Evolutionary conservation across 495 filamentous ascomycete species (phyloP), one percentile per base, ranked within the genome.

Genomic region (Xylaria flabelliformis): DNA sequence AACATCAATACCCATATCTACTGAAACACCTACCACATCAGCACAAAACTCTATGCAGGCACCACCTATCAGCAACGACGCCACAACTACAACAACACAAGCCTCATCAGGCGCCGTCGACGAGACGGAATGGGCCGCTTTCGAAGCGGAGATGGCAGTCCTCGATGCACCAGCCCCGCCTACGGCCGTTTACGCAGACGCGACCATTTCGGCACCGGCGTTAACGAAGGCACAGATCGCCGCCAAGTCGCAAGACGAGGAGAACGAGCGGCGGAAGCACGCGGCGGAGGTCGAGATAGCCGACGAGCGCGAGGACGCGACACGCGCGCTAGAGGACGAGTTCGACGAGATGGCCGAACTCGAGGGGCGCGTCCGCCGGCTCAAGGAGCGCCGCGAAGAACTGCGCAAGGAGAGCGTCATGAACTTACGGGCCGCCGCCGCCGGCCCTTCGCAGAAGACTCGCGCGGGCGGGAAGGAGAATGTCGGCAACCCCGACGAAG

Each of bases 321-420:
- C 89, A 26, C 87, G 92, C 61, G 88, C 90, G 68, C 80, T 98
- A 69, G 90, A 95, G 79, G 90, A 92, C 70, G 96, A 99, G 80
- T 94, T 98, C 78, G 96, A 97, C 65, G 91, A 96, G 78, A 98
- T 98, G 95, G 93, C 96, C 78, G 89, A 89, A 67, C 86, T 97
- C 58, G 96, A 98, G 81, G 89, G 90, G 74, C 87, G 95, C 50
- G 92, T 97, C 9, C 84, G 86, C 75, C 88, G 85, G 75, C 80
- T 99, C 72, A 92, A 94, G 76, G 92, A 95, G 74, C 90, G 84
- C 59, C 80, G 90, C 50, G 88, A 88, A 73, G 84, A 82, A 29
- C 72, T 89, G 73, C 75, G 83, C 62, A 79, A 63, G 34, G 80
- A 77, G 26, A 82, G 80, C 51, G 72, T 77, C 9, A 78, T 75